Evolutionary conservation across 2,329 filamentous ascomycete genomes (phyloP).

Genomic region (Alternaria longipes): DNA sequence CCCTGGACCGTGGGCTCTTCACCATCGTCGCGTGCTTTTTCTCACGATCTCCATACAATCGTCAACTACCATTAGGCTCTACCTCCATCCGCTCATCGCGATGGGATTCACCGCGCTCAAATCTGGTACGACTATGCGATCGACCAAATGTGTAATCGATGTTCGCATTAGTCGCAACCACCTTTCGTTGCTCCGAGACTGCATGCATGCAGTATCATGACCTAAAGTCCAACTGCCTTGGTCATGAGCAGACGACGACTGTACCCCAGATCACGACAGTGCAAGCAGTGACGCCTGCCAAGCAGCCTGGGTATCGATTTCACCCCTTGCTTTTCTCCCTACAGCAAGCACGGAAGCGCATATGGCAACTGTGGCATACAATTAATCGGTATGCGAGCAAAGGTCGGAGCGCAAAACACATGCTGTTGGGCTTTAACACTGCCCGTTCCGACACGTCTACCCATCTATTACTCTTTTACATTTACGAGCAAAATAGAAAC

Average conservation of each 20-base stretch:
- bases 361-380: constrained; percentile 16
- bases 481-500: constrained; percentile 5
- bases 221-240: constrained; percentile 15
- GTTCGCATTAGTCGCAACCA: constrained; percentile 19
- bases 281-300: neutral
- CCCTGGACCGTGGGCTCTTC: constrained; percentile 41
- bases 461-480: constrained; percentile 1
- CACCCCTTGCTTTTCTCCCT: constrained; percentile 31
- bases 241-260: constrained; percentile 14
- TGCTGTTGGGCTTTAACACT: neutral
- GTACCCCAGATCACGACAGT: constrained; percentile 22
- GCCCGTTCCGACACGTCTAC: neutral
- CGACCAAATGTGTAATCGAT: neutral
- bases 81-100: constrained; percentile 1
- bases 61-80: constrained; percentile 14
- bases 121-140: constrained; percentile 2
- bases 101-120: constrained; percentile 3
- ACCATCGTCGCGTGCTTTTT: constrained; percentile 28
- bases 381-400: constrained; percentile 9
- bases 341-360: constrained; percentile 15
- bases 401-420: neutral
- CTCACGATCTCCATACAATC: constrained; percentile 37
- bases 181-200: constrained; percentile 15
- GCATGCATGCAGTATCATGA: constrained; percentile 16
- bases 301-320: neutral